Conservation (phyloP, 2,329 filamentous ascomycete genomes). For the Pseudogymnoascus sp. region DNA sequence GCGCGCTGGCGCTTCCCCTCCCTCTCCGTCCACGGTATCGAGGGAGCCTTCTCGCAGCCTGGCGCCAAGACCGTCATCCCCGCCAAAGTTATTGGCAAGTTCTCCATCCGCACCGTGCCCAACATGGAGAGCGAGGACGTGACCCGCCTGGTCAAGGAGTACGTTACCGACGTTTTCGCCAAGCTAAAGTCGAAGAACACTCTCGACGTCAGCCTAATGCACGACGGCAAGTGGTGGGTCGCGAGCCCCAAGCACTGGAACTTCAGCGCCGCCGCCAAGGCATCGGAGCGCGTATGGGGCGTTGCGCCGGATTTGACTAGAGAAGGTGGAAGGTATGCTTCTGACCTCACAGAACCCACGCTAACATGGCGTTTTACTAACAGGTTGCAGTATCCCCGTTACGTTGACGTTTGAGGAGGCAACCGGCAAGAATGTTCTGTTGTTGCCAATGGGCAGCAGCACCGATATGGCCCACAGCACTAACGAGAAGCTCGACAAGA, state of each 20-base stretch:
- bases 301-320: constrained; percentile 91
- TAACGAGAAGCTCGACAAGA: constrained; percentile 96
- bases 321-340: constrained; percentile 74
- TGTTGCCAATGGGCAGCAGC: constrained; percentile 94
- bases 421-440: constrained; percentile 91
- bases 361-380: constrained; percentile 7
- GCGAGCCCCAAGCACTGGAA: constrained; percentile 98
- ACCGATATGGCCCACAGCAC: constrained; percentile 96
- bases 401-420: constrained; percentile 96
- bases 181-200: constrained; percentile 90
- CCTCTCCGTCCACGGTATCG: constrained; percentile 85
- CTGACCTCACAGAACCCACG: constrained; percentile 4
- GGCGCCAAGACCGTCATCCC: constrained; percentile 98
- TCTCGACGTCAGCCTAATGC: constrained; percentile 68
- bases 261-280: constrained; percentile 88
- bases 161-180: constrained; percentile 75
- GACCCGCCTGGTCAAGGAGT: constrained; percentile 74
- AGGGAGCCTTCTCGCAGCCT: constrained; percentile 86
- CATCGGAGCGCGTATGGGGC: constrained; percentile 90
- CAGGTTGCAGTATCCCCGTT: constrained; percentile 68
- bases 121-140: constrained; percentile 93
- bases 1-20: constrained; percentile 92
- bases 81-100: constrained; percentile 95
- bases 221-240: constrained; percentile 98
- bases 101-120: constrained; percentile 93